Base-by-base conservation (phyloP, 768 basidiomycete genomes). In the Naganishia antarctica region DNA sequence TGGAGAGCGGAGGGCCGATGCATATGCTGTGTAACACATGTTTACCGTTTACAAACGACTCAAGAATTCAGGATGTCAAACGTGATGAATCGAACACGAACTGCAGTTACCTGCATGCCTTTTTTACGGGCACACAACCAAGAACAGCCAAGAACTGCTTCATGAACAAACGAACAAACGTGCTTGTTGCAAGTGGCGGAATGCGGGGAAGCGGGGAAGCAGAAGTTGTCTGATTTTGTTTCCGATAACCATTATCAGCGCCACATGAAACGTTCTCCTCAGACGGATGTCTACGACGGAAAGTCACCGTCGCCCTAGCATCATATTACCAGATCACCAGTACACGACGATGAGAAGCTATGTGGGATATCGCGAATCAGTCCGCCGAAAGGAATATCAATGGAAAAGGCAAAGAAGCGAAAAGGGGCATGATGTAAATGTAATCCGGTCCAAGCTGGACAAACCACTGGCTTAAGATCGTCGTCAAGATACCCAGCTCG, bases 401-500 rank as follows among this genome's bases (percentile, higher is more conserved):
- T 34, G 47, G 50, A 6, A 29, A 29, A 32, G 64, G 90, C 77
- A 86, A 82, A 76, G 82, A 85, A 1, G 88, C 89, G 13, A 86
- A 86, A 79, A 98, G 97, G 82, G 91, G 91, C 8, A 87, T 92
- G 57, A n/a, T n/a, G n/a, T n/a, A n/a, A n/a, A n/a, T n/a, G n/a
- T 81, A 82, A 11, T 91, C 96, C 73, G 94, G 94, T 34, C 96
- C 94, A 32, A 90, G 88, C 64, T 99, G 94, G 90, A 88, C 89
- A 16, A 96, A 96, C 70, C 93, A 98, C 76, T 98, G 94, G 94
- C 93, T 87, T 85, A 91, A 91, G 70, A 86, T 98, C 43, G 83
- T 84, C 9, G 73, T 99, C 2, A 83, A 81, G 9, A 86, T 98
- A 28, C 96, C 94, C 0, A 74, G 81, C 13, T 84, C 86, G 57